phyloP scores from a whole-genome alignment of 2,329 filamentous ascomycete species.

The Aspergillus transmontanensis region DNA sequence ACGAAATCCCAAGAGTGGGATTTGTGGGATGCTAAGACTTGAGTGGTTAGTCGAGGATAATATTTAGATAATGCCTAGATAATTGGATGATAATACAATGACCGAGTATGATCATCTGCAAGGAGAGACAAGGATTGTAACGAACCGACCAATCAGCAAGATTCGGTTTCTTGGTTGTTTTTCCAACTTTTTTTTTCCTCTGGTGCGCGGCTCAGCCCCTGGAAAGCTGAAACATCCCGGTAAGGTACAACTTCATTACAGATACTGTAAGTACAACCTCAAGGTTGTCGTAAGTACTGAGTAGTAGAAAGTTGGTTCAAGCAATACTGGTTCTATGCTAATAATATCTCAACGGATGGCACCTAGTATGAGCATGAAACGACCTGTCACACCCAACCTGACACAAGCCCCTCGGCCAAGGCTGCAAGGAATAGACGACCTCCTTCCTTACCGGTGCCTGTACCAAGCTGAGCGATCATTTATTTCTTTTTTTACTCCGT shows the following conservation, averaged over 20 bases:
- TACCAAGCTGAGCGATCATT: conserved; percentile 5
- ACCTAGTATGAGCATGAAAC: conserved; percentile 19
- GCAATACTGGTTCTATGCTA: neutral
- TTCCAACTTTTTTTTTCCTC: neutral
- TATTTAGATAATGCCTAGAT: neutral
- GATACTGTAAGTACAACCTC: neutral
- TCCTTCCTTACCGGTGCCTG: neutral
- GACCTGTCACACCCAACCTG: conserved; percentile 22
- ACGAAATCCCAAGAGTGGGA: neutral
- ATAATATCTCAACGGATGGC: neutral
- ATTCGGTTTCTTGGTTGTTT: neutral
- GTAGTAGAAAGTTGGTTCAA: neutral
- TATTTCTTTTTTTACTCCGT: neutral
- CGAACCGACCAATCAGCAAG: neutral
- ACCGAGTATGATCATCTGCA: conserved; percentile 19
- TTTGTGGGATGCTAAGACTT: conserved; percentile 9
- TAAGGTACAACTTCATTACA: conserved; percentile 3
- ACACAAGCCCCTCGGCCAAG: conserved; percentile 15
- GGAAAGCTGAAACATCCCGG: conserved; percentile 9
- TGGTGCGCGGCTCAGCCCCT: neutral
- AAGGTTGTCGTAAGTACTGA: neutral
- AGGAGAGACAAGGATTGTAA: conserved; percentile 13
- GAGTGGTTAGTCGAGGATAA: neutral
- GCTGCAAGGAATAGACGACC: conserved; percentile 16
- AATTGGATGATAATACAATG: neutral